Conservation (phyloP, 306 rosid genomes). For the Vachellia collinsii region DNA sequence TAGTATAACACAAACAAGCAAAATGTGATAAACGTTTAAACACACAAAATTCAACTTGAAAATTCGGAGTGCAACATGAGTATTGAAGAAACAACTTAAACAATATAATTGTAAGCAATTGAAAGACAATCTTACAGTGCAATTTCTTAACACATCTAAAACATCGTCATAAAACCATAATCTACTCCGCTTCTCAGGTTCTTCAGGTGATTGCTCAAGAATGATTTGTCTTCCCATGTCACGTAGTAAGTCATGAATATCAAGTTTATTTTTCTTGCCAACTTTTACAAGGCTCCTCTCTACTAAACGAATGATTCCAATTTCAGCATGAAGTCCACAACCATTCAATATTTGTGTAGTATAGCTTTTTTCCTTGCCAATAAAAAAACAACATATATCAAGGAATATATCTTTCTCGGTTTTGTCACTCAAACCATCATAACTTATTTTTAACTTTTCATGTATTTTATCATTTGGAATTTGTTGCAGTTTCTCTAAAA, state of each 20-base stretch:
- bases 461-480: conserved; percentile 8
- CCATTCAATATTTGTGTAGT: not conserved
- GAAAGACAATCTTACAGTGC: not conserved
- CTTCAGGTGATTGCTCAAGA: not conserved
- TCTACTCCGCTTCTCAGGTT: not conserved
- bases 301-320: not conserved
- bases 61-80: not conserved
- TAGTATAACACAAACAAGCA: not conserved
- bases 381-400: conserved; percentile 7
- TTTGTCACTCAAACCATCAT: conserved; percentile 1
- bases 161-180: conserved; percentile 3
- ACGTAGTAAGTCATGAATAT: not conserved
- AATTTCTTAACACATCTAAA: not conserved
- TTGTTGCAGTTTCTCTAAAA: not conserved
- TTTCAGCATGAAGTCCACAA: not conserved
- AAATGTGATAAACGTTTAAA: not conserved
- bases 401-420: conserved; percentile 3
- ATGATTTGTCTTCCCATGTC: conserved; percentile 6
- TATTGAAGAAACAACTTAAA: not conserved
- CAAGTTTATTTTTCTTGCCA: not conserved
- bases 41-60: not conserved
- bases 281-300: conserved; percentile 1
- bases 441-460: conserved; percentile 8
- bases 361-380: not conserved
- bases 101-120: not conserved